Percentiles rank a stretch among this genome's conserved stretches.
Evolutionary conservation across 148 eudicot genomes (phyloP).

Genomic region (Selenicereus undatus): DNA sequence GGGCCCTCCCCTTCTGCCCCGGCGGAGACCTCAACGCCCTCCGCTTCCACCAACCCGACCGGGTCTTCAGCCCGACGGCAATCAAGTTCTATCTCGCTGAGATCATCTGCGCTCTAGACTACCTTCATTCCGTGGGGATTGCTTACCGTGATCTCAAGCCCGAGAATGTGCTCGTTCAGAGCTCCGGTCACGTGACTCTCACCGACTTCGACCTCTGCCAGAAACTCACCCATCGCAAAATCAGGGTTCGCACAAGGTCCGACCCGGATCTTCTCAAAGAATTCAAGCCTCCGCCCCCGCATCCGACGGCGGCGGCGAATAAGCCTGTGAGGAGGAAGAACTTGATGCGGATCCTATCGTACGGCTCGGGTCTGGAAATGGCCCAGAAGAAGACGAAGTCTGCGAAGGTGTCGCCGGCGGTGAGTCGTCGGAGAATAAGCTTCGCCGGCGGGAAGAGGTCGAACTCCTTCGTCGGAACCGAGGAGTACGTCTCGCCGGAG

Average conservation of each 20-base stretch:
- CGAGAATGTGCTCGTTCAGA: constrained; percentile 62
- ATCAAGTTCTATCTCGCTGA: constrained; percentile 75
- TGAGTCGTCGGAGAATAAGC: constrained; percentile 35
- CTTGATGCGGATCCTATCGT: constrained; percentile 26
- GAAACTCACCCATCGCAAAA: constrained; percentile 17
- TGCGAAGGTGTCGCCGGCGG: constrained; percentile 59
- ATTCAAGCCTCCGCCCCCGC: background rate
- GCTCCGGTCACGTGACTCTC: constrained; percentile 72
- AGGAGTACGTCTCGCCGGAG: constrained; percentile 87
- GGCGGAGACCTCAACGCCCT: constrained; percentile 79
- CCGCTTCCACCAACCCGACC: constrained; percentile 52
- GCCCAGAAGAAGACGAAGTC: constrained; percentile 35
- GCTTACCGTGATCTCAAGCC: constrained; percentile 85
- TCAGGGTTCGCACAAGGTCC: background rate
- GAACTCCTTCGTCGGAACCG: constrained; percentile 78
- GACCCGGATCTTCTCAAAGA: constrained; percentile 12
- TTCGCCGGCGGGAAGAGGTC: constrained; percentile 42
- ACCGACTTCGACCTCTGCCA: constrained; percentile 88
- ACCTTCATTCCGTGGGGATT: constrained; percentile 64
- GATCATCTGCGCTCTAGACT: constrained; percentile 57
- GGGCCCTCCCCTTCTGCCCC: constrained; percentile 69
- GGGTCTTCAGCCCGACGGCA: constrained; percentile 50
- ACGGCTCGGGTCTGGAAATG: constrained; percentile 14
- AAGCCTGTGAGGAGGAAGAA: constrained; percentile 15
- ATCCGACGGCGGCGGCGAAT: background rate